Conservation (phyloP, 2,329 filamentous ascomycete species). For the Xylariales sp. region DNA sequence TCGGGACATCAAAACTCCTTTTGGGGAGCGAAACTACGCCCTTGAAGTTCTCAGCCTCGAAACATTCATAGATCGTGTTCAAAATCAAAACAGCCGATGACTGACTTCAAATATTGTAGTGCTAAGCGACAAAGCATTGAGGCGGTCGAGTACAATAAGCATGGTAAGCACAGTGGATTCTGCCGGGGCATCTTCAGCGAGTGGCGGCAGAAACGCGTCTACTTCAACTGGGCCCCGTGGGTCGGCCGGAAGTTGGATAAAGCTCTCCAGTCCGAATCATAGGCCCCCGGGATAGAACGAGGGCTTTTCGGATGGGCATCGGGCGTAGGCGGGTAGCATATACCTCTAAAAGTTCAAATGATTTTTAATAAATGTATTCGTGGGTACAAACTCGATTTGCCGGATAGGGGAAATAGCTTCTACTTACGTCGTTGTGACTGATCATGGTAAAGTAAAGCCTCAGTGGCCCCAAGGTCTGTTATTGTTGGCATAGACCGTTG, state of each 20-base stretch:
- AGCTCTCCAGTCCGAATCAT: background rate
- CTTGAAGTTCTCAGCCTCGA: background rate
- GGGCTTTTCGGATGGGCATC: background rate
- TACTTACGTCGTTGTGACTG: background rate
- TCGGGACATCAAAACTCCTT: background rate
- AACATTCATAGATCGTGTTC: background rate
- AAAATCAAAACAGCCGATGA: background rate
- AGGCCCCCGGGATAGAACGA: background rate
- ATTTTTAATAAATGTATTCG: background rate
- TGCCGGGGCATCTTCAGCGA: background rate
- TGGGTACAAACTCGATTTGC: background rate
- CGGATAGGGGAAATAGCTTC: background rate
- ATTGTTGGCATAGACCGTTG: background rate
- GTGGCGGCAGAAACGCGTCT: background rate
- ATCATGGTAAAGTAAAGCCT: background rate
- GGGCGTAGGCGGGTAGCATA: background rate
- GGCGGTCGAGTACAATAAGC: conserved; percentile 34
- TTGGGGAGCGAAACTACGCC: background rate
- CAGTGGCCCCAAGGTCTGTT: background rate
- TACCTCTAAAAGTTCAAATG: background rate
- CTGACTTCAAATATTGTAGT: conserved; percentile 11
- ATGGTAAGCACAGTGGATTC: background rate
- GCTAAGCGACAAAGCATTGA: conserved; percentile 29
- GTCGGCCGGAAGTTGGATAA: conserved; percentile 9
- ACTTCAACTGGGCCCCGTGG: background rate